Conservation (phyloP, 495 filamentous ascomycete species). For the Viridothelium virens region DNA sequence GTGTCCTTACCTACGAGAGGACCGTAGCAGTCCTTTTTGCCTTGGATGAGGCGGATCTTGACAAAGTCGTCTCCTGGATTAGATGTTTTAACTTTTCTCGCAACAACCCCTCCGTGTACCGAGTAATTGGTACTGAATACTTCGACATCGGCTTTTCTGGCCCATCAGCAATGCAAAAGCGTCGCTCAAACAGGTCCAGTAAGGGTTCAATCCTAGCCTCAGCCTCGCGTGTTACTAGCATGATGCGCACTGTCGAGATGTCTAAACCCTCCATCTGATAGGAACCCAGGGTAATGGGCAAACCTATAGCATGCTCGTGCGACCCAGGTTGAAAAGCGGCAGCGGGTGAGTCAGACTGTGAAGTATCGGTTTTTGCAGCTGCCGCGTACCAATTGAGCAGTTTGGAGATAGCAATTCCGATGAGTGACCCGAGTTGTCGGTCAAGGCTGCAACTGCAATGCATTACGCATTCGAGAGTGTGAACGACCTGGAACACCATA, state of each 20-base stretch:
- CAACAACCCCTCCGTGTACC: neutral
- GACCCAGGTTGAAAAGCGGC: slow-evolving; percentile 1
- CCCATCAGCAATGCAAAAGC: neutral
- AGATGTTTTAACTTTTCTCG: slow-evolving; percentile 6
- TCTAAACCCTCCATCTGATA: neutral
- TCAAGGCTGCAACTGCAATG: slow-evolving; percentile 5
- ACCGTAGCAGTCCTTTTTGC: neutral
- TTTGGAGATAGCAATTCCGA: slow-evolving; percentile 2
- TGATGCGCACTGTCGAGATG: neutral
- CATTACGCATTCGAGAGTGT: neutral
- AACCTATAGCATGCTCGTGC: neutral
- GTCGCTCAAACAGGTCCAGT: neutral
- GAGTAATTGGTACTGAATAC: neutral
- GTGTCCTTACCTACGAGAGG: neutral
- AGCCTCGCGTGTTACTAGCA: slow-evolving; percentile 5
- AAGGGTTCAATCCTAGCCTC: neutral
- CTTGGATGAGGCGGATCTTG: neutral
- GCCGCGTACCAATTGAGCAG: slow-evolving; percentile 4
- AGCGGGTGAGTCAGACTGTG: slow-evolving; percentile 2
- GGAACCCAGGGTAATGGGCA: neutral
- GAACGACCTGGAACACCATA: neutral
- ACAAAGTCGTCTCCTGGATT: neutral
- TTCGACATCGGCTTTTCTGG: slow-evolving; percentile 1
- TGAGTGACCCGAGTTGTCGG: neutral
- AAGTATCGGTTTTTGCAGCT: neutral